Evolutionary conservation across 495 filamentous ascomycete species (phyloP).

Genomic region (Parathielavia hyrcaniae): DNA sequence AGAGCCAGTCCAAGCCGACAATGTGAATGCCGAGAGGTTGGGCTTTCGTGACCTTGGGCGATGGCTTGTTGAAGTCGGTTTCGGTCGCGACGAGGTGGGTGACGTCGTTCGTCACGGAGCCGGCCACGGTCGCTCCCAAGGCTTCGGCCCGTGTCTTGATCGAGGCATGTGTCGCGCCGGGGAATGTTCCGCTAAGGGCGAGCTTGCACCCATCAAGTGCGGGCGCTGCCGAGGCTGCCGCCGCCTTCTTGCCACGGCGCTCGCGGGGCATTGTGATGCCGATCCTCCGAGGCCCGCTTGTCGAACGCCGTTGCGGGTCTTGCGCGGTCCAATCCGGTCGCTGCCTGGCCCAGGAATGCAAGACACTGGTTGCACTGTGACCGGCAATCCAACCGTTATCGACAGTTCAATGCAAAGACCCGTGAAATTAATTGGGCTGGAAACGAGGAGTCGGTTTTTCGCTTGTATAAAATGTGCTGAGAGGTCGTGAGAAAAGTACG

Average conservation of each 20-base stretch:
- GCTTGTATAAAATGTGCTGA: background rate
- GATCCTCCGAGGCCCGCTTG: background rate
- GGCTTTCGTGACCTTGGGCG: conserved; percentile 47
- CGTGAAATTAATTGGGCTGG: background rate
- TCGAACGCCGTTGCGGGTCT: background rate
- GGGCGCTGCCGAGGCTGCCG: conserved; percentile 24
- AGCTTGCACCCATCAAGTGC: conserved; percentile 45
- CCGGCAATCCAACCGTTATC: no score
- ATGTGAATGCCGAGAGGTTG: conserved; percentile 46
- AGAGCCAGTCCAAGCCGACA: conserved; percentile 58
- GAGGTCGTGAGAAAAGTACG: background rate
- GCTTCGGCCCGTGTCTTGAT: conserved; percentile 42
- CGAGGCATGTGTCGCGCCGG: conserved; percentile 45
- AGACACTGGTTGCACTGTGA: no score
- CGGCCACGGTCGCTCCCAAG: conserved; percentile 47
- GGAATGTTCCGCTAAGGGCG: conserved; percentile 57
- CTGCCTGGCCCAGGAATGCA: no score
- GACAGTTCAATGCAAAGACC: background rate
- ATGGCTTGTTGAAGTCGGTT: conserved; percentile 47
- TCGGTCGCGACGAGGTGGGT: conserved; percentile 57
- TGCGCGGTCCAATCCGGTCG: background rate
- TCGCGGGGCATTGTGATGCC: conserved; percentile 26
- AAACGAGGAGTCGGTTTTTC: background rate
- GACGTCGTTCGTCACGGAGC: conserved; percentile 42
- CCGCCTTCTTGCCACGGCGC: conserved; percentile 24